Base-by-base conservation (phyloP, 768 basidiomycete species). In the Gloeostereum incarnatum region DNA sequence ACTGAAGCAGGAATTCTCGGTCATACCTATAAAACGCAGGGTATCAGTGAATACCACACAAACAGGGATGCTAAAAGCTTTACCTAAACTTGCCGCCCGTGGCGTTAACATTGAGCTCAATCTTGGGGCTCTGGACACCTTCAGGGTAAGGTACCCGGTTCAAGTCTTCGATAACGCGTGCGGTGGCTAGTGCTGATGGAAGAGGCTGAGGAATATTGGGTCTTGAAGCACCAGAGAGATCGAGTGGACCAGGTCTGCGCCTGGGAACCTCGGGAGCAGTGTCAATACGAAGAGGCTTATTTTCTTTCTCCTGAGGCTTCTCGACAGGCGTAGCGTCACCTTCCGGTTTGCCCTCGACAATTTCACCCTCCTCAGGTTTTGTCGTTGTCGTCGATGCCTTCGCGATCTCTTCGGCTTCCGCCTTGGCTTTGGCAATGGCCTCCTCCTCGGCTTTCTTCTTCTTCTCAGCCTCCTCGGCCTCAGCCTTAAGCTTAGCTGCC, bases 1-100 rank as follows among this genome's bases (percentile, higher is more conserved):
- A 99, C 56, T 99, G 94, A 42, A 99, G 62, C 18, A 99, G 73
- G 78, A 99, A 99, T 14, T 93, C 90, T 24, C 93, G 90, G 57
- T 97, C 91, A 56, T 99, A 99, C 52, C 94, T 90, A 44, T 17
- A 24, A 35, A 18, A 40, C 10, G 21, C 19, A 29, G 14, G 19
- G 19, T 25, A 35, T 16, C 8, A 39, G 3, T 37, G 17, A 24
- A 24, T 24, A 10, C 13, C 20, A 33, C 22, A 45, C 36, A 43
- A 40, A 21, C 17, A 31, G 20, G 17, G 26, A 19, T 1, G 24
- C 5, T 16, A 17, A 31, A 33, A 23, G 37, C 18, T 42, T 50
- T 60, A 87, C 88, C 81, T 76, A 68, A 90, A 94, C 60, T 90
- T 93, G 49, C 91, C 91, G 40, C 88, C 78, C 60, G 81, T 76